Base-by-base conservation (phyloP, 805 yeast genomes). In the Kodamaea sagamina region DNA sequence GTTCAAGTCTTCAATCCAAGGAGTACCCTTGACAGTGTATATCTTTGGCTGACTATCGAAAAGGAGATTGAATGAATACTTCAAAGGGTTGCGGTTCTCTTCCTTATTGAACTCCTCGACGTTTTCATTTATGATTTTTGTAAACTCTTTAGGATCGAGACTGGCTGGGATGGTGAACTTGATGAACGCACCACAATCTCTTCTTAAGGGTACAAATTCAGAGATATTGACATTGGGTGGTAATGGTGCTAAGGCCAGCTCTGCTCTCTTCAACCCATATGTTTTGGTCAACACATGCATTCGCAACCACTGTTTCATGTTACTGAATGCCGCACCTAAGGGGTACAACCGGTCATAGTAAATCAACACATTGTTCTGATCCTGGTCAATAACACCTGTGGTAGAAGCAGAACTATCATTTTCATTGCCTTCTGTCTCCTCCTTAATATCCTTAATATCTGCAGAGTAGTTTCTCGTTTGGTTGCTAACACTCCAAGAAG, bases 111-210 rank as follows among this genome's bases (percentile, higher is more conserved):
- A 49, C 9, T 39, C 38, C 32, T 65, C 51, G 3, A 79, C 65
- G 48, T 81, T 81, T 38, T 61, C 53, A 41, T 71, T 77, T 19
- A 88, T 71, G 47, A 65, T 61, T 2, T 72, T 56, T 44, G 82
- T 81, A 38, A 84, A 72, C 16, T 78, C 82, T 31, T 77, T 73
- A 4, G 75, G 65, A 4, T 75, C 65, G 42, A 62, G 62, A 2
- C 64, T 72, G 4, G 68, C 72, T 0, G 90, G 87, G 21, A 86
- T 78, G 22, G 68, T 62, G 53, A 84, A 84, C 50, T 84, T 84
- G 27, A 88, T 93, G 72, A 92, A 90, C 1, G 89, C 97, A 35
- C 98, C 98, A 41, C 97, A 96, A 57, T 93, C 99, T 47, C 95
- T 72, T 44, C 71, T 72, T 43, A 90, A 76, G 0, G 93, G 85